These are phyloP conservation scores for Beauveria varroae DNA, from an alignment of 2,329 filamentous ascomycete genomes.

Conservation along the genomic window DNA sequence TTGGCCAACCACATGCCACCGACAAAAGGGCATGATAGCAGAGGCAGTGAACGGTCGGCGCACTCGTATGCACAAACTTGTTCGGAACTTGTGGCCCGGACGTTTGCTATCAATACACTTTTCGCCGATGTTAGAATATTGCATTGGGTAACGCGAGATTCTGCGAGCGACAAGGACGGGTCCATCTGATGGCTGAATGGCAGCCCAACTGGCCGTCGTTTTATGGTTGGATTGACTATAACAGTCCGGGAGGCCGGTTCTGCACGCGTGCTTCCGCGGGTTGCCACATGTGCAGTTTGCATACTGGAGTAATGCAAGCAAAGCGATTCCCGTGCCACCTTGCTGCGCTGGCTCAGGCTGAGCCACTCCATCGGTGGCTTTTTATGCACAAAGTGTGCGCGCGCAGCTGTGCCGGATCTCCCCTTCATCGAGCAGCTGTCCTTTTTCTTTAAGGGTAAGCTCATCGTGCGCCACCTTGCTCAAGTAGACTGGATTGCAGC, in stretches of 20 bases:
- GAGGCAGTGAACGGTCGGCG: neutral
- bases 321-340: conserved; percentile 5
- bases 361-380: conserved; percentile 8
- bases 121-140: neutral
- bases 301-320: conserved; percentile 9
- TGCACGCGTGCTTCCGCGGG: conserved; percentile 10
- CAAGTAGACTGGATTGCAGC: neutral
- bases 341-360: neutral
- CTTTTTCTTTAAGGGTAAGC: neutral
- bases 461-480: conserved; percentile 2
- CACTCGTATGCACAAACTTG: neutral
- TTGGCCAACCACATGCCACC: neutral
- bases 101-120: neutral
- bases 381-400: conserved; percentile 4
- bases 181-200: neutral
- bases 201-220: neutral
- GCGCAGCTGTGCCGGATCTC: conserved; percentile 6
- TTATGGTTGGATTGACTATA: neutral
- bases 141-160: neutral
- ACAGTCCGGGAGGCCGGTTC: neutral
- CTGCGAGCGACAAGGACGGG: neutral
- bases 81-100: neutral
- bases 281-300: conserved; percentile 12
- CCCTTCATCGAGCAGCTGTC: conserved; percentile 8
- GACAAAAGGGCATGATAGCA: neutral